phyloP scores from a whole-genome alignment of 495 filamentous ascomycete genomes.

The Parmelia sp. region DNA sequence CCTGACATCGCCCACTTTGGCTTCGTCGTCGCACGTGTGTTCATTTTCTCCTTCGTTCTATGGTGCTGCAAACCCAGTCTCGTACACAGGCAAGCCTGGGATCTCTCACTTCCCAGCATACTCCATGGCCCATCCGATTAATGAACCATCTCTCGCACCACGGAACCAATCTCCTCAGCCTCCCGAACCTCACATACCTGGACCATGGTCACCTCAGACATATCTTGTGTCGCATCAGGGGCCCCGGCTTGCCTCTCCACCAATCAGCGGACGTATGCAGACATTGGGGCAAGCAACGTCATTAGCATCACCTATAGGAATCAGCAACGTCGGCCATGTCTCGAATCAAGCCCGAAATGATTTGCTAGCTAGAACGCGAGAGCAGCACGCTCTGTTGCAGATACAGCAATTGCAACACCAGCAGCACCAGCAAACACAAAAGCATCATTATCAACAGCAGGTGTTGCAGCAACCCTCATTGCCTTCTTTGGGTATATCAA shows the following conservation, averaged over 20 bases:
- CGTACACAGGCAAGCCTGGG: constrained; percentile 23
- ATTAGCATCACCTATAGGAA: constrained; percentile 9
- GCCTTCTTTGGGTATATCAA: constrained; percentile 41
- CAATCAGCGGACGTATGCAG: constrained; percentile 33
- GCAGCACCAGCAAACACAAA: constrained; percentile 50
- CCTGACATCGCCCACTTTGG: constrained; percentile 69
- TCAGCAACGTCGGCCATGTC: background rate
- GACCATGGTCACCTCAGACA: constrained; percentile 49
- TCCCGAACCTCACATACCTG: constrained; percentile 20
- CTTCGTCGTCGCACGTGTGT: constrained; percentile 48
- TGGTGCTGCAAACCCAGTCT: constrained; percentile 19
- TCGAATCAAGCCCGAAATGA: constrained; percentile 10
- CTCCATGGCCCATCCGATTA: constrained; percentile 44
- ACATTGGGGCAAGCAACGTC: constrained; percentile 30
- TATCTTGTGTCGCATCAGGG: constrained; percentile 45
- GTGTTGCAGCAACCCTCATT: constrained; percentile 38
- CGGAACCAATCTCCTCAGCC: constrained; percentile 38
- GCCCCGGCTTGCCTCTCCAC: constrained; percentile 53
- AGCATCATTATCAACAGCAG: constrained; percentile 45
- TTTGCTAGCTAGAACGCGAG: constrained; percentile 37
- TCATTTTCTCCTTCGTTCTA: constrained; percentile 42
- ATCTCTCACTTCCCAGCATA: constrained; percentile 37
- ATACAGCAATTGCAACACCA: constrained; percentile 49
- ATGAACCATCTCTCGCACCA: constrained; percentile 34
- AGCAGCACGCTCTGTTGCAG: constrained; percentile 54